phyloP scores from a whole-genome alignment of 192 early-diverging fungal genomes.

The Lunasporangiospora selenospora region DNA sequence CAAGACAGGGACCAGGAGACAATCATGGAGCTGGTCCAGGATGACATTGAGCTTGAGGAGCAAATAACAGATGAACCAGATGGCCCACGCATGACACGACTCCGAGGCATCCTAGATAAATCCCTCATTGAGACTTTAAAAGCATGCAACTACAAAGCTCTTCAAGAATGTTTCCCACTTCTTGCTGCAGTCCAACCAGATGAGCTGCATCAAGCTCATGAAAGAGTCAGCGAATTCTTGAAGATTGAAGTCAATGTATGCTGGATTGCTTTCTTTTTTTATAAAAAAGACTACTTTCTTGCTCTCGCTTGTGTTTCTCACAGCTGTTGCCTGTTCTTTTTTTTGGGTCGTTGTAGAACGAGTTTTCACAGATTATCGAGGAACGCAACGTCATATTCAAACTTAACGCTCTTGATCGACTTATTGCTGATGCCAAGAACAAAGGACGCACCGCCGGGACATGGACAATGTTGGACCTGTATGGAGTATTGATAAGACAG shows the following conservation, averaged over 20 bases:
- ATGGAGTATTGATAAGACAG: no score
- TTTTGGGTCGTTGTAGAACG: constrained; percentile 9
- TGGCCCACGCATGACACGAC: constrained; percentile 39
- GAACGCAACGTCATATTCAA: constrained; percentile 42
- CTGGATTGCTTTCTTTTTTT: no score
- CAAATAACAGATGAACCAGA: constrained; percentile 32
- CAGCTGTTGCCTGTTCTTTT: neutral
- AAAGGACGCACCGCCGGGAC: constrained; percentile 38
- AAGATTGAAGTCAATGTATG: constrained; percentile 33
- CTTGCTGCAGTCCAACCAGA: constrained; percentile 8
- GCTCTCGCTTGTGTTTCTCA: neutral
- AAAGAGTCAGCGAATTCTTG: constrained; percentile 40
- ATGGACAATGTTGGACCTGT: constrained; percentile 36
- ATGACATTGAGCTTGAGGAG: neutral
- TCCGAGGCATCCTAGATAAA: constrained; percentile 32
- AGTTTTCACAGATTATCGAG: constrained; percentile 36
- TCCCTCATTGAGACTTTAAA: constrained; percentile 32
- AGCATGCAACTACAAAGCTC: constrained; percentile 38
- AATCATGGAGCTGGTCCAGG: constrained; percentile 19
- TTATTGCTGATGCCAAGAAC: constrained; percentile 26
- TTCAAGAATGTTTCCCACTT: constrained; percentile 34
- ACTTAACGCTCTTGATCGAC: constrained; percentile 38
- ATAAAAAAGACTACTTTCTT: neutral
- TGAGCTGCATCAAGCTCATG: constrained; percentile 27
- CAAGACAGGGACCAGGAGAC: no score